These are phyloP conservation scores for Simmondsia chinensis DNA, from an alignment of 148 eudicot species.

Conservation along the genomic window DNA sequence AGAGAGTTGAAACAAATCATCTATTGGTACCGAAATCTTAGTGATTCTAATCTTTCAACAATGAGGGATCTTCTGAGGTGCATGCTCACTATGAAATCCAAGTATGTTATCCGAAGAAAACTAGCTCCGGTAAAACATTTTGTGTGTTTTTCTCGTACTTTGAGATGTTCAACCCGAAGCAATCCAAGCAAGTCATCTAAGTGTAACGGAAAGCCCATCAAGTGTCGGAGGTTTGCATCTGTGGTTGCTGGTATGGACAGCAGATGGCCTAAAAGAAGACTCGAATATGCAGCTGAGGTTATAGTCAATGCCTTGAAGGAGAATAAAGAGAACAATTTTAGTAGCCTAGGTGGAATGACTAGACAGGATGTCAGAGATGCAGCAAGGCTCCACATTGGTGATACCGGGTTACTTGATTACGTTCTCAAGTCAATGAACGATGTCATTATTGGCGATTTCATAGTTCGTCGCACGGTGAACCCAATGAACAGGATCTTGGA, in stretches of 20 bases:
- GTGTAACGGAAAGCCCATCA: slow-evolving; percentile 26
- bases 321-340: slow-evolving; percentile 18
- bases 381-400: slow-evolving; percentile 74
- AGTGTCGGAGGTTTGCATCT: slow-evolving; percentile 40
- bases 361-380: slow-evolving; percentile 89
- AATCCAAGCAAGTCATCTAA: neutral
- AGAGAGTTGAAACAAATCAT: slow-evolving; percentile 31
- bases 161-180: slow-evolving; percentile 3
- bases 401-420: slow-evolving; percentile 82
- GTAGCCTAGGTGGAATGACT: slow-evolving; percentile 49
- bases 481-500: slow-evolving; percentile 37
- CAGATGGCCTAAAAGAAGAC: slow-evolving; percentile 71
- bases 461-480: slow-evolving; percentile 48
- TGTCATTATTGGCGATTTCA: slow-evolving; percentile 48
- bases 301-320: slow-evolving; percentile 65
- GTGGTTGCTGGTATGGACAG: slow-evolving; percentile 57
- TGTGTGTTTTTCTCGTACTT: neutral
- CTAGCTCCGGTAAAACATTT: neutral
- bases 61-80: slow-evolving; percentile 58
- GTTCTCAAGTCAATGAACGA: slow-evolving; percentile 78
- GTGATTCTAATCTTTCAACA: slow-evolving; percentile 44
- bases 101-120: slow-evolving; percentile 8
- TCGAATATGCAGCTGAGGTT: slow-evolving; percentile 66
- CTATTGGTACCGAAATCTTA: slow-evolving; percentile 42
- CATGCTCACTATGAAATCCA: slow-evolving; percentile 49